phyloP scores from a whole-genome alignment of 148 eudicot genomes.

The Cornus florida region DNA sequence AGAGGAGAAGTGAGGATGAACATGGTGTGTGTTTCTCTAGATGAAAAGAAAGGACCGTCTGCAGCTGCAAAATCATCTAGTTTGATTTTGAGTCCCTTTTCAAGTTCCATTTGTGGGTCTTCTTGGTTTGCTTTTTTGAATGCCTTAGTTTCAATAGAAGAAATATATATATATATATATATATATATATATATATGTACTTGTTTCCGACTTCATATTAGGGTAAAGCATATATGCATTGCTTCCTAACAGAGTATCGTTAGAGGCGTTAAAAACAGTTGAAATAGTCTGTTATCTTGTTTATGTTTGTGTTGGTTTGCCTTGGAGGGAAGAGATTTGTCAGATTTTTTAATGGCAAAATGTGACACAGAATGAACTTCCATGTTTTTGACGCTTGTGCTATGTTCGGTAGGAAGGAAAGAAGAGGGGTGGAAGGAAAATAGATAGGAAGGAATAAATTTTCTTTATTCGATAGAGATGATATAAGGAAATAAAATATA shows the following conservation, averaged over 20 bases:
- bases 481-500: no score
- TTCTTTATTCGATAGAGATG: no score
- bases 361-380: not conserved
- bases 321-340: slow-evolving; percentile 10
- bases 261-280: not conserved
- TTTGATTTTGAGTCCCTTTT: slow-evolving; percentile 56
- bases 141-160: not conserved
- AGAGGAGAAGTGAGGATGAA: slow-evolving; percentile 67
- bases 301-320: not conserved
- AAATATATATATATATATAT: not conserved
- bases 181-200: not conserved
- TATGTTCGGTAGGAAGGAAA: no score
- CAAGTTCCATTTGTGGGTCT: slow-evolving; percentile 53
- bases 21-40: slow-evolving; percentile 58
- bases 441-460: no score
- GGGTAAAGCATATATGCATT: slow-evolving; percentile 47
- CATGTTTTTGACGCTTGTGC: not conserved
- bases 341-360: not conserved
- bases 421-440: no score
- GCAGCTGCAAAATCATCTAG: slow-evolving; percentile 40
- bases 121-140: not conserved
- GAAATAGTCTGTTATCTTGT: not conserved
- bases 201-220: not conserved
- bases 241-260: slow-evolving; percentile 26
- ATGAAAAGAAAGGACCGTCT: slow-evolving; percentile 48